Evolutionary conservation across 2,329 filamentous ascomycete genomes (phyloP).

Genomic region (Paecilomyces dactylethromorphus): DNA sequence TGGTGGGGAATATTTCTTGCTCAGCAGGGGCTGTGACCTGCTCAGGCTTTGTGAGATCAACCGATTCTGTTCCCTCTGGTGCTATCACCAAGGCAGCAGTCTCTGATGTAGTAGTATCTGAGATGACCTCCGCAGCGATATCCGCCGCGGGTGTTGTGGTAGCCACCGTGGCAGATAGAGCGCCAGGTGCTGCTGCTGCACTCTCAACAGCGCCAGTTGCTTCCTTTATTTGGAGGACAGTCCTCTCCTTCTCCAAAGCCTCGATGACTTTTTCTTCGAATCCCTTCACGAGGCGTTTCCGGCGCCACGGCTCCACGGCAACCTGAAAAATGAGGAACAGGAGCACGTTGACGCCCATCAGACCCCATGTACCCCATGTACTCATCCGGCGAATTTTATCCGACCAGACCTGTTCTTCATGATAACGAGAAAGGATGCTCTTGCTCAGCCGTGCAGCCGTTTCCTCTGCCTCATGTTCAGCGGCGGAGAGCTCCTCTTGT

Average conservation of each 20-base stretch:
- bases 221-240: conserved; percentile 6
- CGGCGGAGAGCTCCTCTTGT: conserved; percentile 63
- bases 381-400: conserved; percentile 94
- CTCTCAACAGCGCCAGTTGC: conserved; percentile 6
- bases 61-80: conserved; percentile 1
- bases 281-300: conserved; percentile 70
- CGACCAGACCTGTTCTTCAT: conserved; percentile 99
- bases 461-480: conserved; percentile 75
- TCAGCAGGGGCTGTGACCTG: background rate
- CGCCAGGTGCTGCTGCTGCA: background rate
- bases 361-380: conserved; percentile 96
- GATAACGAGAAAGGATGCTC: conserved; percentile 83
- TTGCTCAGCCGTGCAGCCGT: conserved; percentile 69
- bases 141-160: background rate
- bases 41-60: background rate
- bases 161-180: conserved; percentile 1
- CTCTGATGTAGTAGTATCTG: background rate
- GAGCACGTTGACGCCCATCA: conserved; percentile 95
- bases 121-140: background rate
- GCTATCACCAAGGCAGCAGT: background rate
- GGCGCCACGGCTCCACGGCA: conserved; percentile 86
- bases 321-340: conserved; percentile 82
- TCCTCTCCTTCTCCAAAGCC: conserved; percentile 60
- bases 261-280: conserved; percentile 71
- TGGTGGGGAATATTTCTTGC: background rate